phyloP scores from a whole-genome alignment of 257 asterid genomes.

The Scutellaria galericulata region DNA sequence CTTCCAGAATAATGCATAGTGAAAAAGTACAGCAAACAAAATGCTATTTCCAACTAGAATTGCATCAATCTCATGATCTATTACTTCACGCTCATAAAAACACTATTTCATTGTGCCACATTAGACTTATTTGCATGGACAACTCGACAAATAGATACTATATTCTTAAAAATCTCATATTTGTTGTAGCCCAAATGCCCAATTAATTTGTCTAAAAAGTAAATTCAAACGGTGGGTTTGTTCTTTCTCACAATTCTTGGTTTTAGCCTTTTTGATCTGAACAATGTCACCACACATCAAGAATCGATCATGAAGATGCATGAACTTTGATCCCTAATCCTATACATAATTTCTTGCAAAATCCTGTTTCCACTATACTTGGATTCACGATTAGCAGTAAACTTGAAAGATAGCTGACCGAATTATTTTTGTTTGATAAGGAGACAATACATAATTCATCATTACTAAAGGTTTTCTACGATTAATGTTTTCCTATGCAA shows the following conservation, averaged over 20 bases:
- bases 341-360: neutral
- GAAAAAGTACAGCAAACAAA: neutral
- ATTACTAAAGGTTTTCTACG: neutral
- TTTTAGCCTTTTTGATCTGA: neutral
- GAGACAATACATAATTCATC: slow-evolving; percentile 5
- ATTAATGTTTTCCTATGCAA: neutral
- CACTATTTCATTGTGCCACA: neutral
- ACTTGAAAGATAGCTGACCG: neutral
- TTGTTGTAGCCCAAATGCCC: neutral
- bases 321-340: neutral
- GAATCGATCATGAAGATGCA: neutral
- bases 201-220: too few species aligned
- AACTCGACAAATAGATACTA: neutral
- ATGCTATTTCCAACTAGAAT: neutral
- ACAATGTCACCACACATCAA: too few species aligned
- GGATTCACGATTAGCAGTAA: slow-evolving; percentile 5
- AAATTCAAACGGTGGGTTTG: neutral
- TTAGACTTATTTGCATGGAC: neutral
- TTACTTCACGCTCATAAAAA: too few species aligned
- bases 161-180: neutral
- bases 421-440: neutral
- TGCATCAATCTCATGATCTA: neutral
- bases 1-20: slow-evolving; percentile 11
- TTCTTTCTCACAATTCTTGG: neutral
- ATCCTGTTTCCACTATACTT: neutral